These are phyloP conservation scores for Leccinum boreale DNA, from an alignment of 768 basidiomycete species.

Conservation along the genomic window DNA sequence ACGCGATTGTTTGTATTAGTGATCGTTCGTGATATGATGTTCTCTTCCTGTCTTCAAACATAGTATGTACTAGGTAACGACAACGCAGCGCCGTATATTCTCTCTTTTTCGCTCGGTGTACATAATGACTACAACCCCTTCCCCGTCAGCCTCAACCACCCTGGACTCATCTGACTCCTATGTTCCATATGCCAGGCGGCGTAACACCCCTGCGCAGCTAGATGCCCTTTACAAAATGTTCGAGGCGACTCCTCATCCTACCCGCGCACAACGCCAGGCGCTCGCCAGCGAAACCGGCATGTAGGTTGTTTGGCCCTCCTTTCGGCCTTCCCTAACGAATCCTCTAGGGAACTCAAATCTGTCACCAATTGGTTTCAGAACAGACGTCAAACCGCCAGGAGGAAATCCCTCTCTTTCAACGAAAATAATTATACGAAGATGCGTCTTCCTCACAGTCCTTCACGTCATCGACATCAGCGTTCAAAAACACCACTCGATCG, in stretches of 20 bases:
- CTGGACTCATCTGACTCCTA: conserved; percentile 3
- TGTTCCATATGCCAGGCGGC: conserved; percentile 30
- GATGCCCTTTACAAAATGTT: conserved; percentile 35
- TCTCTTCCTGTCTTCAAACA: neutral
- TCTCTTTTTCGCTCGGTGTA: neutral
- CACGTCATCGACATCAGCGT: conserved; percentile 3
- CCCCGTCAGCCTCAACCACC: neutral
- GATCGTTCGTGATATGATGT: conserved; percentile 23
- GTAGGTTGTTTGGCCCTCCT: conserved; percentile 19
- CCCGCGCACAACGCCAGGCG: conserved; percentile 38
- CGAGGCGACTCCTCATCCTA: conserved; percentile 36
- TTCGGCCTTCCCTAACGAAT: conserved; percentile 3
- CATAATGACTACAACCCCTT: conserved; percentile 6
- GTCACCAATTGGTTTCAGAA: conserved; percentile 85
- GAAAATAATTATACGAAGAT: conserved; percentile 23
- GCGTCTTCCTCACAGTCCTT: conserved; percentile 2
- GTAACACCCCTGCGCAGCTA: conserved; percentile 34
- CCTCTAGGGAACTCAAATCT: conserved; percentile 57
- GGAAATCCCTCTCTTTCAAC: conserved; percentile 16
- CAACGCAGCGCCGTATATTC: neutral
- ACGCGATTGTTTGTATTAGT: conserved; percentile 20
- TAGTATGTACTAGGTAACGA: neutral
- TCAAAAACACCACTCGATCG: conserved; percentile 19
- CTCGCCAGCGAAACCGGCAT: conserved; percentile 40
- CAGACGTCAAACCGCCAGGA: conserved; percentile 54